Evolutionary conservation across 768 basidiomycete species (phyloP).

Genomic region (Mycena leptocephala): DNA sequence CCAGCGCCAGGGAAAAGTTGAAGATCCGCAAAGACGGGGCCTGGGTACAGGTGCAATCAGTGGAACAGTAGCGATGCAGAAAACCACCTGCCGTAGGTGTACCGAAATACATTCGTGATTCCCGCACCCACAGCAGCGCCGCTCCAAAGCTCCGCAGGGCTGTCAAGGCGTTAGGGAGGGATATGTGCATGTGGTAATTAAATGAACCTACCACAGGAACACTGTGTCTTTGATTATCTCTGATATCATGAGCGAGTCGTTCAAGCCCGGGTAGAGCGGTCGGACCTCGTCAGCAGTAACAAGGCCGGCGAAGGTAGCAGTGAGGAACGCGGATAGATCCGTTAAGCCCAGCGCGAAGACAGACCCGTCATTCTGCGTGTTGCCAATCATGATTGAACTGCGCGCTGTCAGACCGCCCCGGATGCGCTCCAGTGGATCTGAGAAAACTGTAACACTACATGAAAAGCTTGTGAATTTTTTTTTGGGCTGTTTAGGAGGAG

Average conservation of each 20-base stretch:
- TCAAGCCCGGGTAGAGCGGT: conserved; percentile 40
- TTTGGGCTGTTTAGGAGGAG: background rate
- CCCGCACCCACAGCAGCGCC: conserved; percentile 34
- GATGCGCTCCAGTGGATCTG: conserved; percentile 37
- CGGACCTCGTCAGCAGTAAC: conserved; percentile 28
- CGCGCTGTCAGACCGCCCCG: conserved; percentile 29
- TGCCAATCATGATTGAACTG: conserved; percentile 37
- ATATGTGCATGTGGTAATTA: background rate
- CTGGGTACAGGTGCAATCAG: background rate
- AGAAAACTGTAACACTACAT: conserved; percentile 20
- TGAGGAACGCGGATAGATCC: conserved; percentile 32
- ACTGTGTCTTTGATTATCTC: conserved; percentile 30
- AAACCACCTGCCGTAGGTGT: conserved; percentile 34
- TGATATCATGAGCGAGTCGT: conserved; percentile 30
- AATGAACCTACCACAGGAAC: conserved; percentile 33
- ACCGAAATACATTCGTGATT: conserved; percentile 36
- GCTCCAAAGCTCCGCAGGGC: conserved; percentile 33
- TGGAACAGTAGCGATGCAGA: background rate
- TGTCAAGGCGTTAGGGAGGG: background rate
- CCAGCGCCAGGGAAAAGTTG: conserved; percentile 41
- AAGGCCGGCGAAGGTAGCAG: background rate
- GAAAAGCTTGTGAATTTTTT: background rate
- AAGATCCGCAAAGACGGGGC: conserved; percentile 37
- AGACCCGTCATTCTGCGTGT: conserved; percentile 38
- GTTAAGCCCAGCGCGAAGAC: conserved; percentile 34